These are phyloP conservation scores for Peronospora belbahrii DNA, from an alignment of 352 stramenopile species.

Conservation along the genomic window DNA sequence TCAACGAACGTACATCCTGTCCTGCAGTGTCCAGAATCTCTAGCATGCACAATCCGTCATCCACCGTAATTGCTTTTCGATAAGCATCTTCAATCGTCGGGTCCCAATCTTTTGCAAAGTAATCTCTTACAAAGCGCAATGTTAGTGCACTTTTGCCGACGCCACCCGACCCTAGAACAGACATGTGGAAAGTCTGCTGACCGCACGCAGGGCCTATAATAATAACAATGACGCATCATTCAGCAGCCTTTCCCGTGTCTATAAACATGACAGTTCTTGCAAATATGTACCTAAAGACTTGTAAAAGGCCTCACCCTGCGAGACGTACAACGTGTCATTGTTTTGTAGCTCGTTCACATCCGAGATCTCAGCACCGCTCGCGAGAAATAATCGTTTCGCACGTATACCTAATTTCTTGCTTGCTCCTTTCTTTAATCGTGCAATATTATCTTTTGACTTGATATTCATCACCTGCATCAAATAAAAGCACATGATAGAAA, in stretches of 20 bases:
- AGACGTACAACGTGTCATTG: constrained; percentile 86
- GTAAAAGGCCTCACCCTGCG: constrained; percentile 80
- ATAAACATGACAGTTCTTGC: too few relatives aligned
- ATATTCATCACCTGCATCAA: constrained; percentile 73
- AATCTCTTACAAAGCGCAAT: constrained; percentile 84
- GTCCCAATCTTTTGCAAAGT: constrained; percentile 89
- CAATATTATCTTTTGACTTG: constrained; percentile 57
- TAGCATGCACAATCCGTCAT: constrained; percentile 81
- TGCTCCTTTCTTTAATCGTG: constrained; percentile 71
- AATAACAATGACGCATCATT: constrained; percentile 2
- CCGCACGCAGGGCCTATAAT: constrained; percentile 39
- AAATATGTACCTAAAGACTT: constrained; percentile 44
- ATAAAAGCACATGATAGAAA: neutral
- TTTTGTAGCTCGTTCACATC: constrained; percentile 85
- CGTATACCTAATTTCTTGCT: constrained; percentile 82
- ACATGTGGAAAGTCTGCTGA: constrained; percentile 83
- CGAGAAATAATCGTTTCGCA: constrained; percentile 71
- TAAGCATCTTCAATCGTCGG: constrained; percentile 90
- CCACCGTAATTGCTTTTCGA: constrained; percentile 79
- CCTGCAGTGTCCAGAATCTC: constrained; percentile 88
- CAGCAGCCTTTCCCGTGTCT: too few relatives aligned
- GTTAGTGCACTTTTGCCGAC: constrained; percentile 89
- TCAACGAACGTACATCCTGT: constrained; percentile 74
- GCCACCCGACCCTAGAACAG: constrained; percentile 79
- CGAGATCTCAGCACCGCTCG: constrained; percentile 74